Percentiles rank a stretch among this genome's conserved stretches.
These are phyloP conservation scores for Pinus albicaulis DNA, from an alignment of 75 land plant genomes.

Conservation along the genomic window DNA sequence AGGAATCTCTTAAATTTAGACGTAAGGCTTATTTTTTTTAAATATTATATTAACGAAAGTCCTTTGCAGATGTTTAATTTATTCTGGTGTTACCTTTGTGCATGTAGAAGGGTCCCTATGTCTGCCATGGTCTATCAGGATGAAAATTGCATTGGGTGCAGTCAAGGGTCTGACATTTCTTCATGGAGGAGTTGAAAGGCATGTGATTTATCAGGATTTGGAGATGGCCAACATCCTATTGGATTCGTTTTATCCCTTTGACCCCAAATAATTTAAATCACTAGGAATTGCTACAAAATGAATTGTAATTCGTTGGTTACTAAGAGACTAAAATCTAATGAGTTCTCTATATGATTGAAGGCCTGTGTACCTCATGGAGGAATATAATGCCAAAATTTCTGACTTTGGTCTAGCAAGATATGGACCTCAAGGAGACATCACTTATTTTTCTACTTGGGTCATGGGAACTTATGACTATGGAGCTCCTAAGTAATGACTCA, in stretches of 20 bases:
- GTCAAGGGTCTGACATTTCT: conserved; percentile 60
- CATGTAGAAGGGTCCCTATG: conserved; percentile 50
- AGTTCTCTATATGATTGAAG: not conserved
- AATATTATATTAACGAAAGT: too few relatives aligned
- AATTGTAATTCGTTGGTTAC: too few relatives aligned
- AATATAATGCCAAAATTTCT: conserved; percentile 20
- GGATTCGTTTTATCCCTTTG: conserved; percentile 29
- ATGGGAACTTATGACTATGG: conserved; percentile 46
- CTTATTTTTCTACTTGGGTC: conserved; percentile 16
- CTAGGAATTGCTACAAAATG: not conserved
- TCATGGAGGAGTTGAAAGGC: conserved; percentile 62
- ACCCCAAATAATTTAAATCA: not conserved
- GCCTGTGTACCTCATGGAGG: not conserved
- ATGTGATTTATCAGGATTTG: conserved; percentile 60
- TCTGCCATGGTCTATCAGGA: conserved; percentile 48
- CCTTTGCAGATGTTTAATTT: too few relatives aligned
- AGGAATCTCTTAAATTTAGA: too few relatives aligned
- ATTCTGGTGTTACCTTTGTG: conserved; percentile 2
- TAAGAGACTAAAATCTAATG: not conserved
- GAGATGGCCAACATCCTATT: conserved; percentile 60
- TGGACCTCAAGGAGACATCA: conserved; percentile 13
- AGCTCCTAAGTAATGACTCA: conserved; percentile 50
- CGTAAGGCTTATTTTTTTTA: too few relatives aligned
- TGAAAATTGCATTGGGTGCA: conserved; percentile 59
- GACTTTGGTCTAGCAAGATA: conserved; percentile 29